Percentiles rank a stretch among this genome's conserved stretches.
Evolutionary conservation across 768 basidiomycete genomes (phyloP).

Genomic region (Trametes cubensis): DNA sequence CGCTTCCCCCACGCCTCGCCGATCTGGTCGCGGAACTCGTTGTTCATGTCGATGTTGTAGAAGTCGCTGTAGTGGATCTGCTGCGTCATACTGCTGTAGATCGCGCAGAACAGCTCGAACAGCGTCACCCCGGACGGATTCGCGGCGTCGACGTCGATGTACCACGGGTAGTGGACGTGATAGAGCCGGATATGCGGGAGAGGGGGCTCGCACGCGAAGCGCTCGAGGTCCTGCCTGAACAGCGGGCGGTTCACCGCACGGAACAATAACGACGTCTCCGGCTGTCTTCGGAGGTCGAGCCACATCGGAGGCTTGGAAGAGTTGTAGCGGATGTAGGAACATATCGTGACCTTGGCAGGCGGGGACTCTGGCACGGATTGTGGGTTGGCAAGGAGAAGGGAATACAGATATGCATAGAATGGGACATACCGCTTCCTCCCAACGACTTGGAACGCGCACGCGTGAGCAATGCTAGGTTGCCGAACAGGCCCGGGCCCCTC

Average conservation of each 20-base stretch:
- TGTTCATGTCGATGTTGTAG: slow-evolving; percentile 58
- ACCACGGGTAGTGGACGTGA: slow-evolving; percentile 66
- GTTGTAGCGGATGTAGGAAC: slow-evolving; percentile 33
- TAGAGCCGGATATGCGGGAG: slow-evolving; percentile 55
- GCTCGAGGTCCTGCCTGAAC: slow-evolving; percentile 54
- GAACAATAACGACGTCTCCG: slow-evolving; percentile 45
- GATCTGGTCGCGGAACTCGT: slow-evolving; percentile 47
- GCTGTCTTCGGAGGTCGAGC: slow-evolving; percentile 53
- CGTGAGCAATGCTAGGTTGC: slow-evolving; percentile 24
- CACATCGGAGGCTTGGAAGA: slow-evolving; percentile 41
- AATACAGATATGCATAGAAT: not conserved
- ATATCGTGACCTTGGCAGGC: slow-evolving; percentile 26
- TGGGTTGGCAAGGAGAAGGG: not conserved
- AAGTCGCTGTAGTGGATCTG: slow-evolving; percentile 56
- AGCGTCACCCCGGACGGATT: slow-evolving; percentile 61
- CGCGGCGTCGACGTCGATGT: slow-evolving; percentile 53
- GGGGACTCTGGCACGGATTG: slow-evolving; percentile 14
- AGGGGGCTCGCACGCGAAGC: slow-evolving; percentile 56
- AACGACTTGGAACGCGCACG: slow-evolving; percentile 27
- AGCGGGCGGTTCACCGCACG: slow-evolving; percentile 46
- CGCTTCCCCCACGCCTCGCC: slow-evolving; percentile 48
- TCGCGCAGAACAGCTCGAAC: slow-evolving; percentile 52
- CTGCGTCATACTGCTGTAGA: slow-evolving; percentile 46
- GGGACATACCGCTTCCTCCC: slow-evolving; percentile 23
- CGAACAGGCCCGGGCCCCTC: slow-evolving; percentile 26